Evolutionary conservation across 2,329 filamentous ascomycete genomes (phyloP), one percentile per base, ranked within the genome.

Genomic region (Didymellaceae sp.): DNA sequence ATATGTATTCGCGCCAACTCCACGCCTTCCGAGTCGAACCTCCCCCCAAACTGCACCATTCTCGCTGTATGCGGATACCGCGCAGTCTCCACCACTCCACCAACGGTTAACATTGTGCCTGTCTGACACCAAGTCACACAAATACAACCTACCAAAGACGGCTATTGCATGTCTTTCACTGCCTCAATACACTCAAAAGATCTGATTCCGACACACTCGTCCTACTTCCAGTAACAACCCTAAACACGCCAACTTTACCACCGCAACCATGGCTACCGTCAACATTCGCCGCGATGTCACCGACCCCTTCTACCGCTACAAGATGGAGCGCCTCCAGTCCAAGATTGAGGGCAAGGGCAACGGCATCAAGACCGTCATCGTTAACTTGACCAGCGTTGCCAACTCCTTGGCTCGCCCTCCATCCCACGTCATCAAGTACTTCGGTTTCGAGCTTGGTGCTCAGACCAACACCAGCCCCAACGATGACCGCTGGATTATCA

Each of bases 331-430:
- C 68, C 82, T 99, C 74, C 91, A 96, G 83, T 96, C 94, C 77
- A 99, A 99, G 84, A 95, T 99, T 69, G 94, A 99, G 81, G 94
- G 94, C 79, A 99, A 99, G 80, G 94, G 94, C 65, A 99, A 99
- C 81, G 94, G 94, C 74, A 99, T 99, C 86, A 99, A 99, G 83
- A 99, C 77, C 68, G 94, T 99, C 71, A 88, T 99, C 67, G 91
- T 96, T 84, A 99, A 99, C 78, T 80, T 99, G 73, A 90, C 87
- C 83, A 95, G 90, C 73, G 91, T 99, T 65, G 92, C 93, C 67
- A 83, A 89, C 71, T 95, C 93, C 58, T 86, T 99, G 65, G 91
- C 90, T 69, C 93, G 94, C 67, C 93, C 93, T 59, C 91, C 92
- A 61, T 83, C 90, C 71, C 96, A 97, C 76, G 85, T 99, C 74